Base-by-base conservation (phyloP, 1,139 yeast genomes). In the Geotrichum reessii region DNA sequence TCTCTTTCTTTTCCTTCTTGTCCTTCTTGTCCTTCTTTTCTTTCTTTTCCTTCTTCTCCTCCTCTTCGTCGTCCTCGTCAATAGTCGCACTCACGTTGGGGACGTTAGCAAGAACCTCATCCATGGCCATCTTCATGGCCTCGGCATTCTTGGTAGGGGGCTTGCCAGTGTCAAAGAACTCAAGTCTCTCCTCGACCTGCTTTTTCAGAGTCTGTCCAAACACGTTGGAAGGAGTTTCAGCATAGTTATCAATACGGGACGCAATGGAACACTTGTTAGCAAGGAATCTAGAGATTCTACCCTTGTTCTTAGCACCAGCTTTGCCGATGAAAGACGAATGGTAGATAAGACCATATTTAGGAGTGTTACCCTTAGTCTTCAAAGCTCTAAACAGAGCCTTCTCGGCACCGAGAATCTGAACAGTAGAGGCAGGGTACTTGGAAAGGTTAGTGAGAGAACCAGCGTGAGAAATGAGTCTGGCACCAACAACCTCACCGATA, bases 211-310 rank as follows among this genome's bases (percentile, higher is more conserved):
- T 85, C 70, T 84, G 81, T 74, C 99, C 99, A 71, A 93, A 95
- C 60, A 84, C 90, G 65, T 86, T 86, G 47, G 77, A 67, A 17
- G 80, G 79, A 50, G 66, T 60, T 62, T 76, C 80, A 25, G 77
- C 87, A 77, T 89, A 93, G 80, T 91, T 91, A 78, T 93, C 99
- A 70, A 93, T 92, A 83, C 99, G 89, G 55, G 97, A 90, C 64
- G 99, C 99, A 78, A 93, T 93, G 50, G 99, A 87, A 82, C 98
- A 92, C 78, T 93, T 93, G 84, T 95, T 93, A 64, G 99, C 99
- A 76, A 93, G 82, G 78, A 92, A 92, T 80, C 99, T 87, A 52
- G 99, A 93, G 68, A 93, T 93, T 82, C 98, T 87, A 77, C 99
- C 99, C 83, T 93, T 93, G 80, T 93, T 93, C 81, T 92, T 92